Evolutionary conservation across 2,329 filamentous ascomycete genomes (phyloP).

Genomic region (Cercospora nicotianae): DNA sequence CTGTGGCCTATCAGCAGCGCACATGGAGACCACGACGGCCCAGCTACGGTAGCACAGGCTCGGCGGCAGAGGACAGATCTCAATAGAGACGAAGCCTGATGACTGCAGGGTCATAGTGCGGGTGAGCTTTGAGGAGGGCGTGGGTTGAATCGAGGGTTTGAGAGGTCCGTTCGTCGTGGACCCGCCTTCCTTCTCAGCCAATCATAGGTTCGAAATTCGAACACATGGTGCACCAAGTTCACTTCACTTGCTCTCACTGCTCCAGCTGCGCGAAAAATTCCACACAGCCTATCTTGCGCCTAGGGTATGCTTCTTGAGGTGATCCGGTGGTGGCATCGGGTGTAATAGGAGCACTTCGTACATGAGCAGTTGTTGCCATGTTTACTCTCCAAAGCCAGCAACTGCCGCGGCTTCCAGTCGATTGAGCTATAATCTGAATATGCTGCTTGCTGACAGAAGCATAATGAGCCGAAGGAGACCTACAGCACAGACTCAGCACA

Average conservation of each 20-base stretch:
- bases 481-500: neutral
- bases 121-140: constrained; percentile 1
- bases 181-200: neutral
- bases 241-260: constrained; percentile 2
- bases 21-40: constrained; percentile 18
- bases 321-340: neutral
- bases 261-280: neutral
- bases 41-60: constrained; percentile 9
- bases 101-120: constrained; percentile 16
- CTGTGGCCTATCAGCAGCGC: constrained; percentile 20
- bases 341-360: neutral
- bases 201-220: neutral
- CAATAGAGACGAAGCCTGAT: constrained; percentile 5
- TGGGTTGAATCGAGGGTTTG: constrained; percentile 1
- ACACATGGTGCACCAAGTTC: neutral
- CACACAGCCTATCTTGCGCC: neutral
- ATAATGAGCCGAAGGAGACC: neutral
- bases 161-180: neutral
- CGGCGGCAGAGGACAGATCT: constrained; percentile 12
- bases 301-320: neutral
- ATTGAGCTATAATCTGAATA: neutral
- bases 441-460: neutral
- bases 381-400: neutral
- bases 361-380: neutral
- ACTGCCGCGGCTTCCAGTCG: neutral